Evolutionary conservation across 164 flowering plant genomes (phyloP).

Genomic region (Sextonia rubra): DNA sequence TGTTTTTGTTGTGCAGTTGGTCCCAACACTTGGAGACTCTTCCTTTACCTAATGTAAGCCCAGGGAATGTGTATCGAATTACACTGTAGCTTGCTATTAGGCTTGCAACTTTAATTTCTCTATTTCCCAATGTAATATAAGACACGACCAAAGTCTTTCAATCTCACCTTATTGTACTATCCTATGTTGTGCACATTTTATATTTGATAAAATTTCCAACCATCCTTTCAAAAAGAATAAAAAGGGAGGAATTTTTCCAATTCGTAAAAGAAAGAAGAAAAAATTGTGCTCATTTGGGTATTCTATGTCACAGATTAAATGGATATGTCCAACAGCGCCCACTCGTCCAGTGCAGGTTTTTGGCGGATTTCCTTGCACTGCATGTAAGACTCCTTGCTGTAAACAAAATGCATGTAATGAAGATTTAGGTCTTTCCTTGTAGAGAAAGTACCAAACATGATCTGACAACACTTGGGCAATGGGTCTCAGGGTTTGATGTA

Average conservation of each 20-base stretch:
- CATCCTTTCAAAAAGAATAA: not conserved
- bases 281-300: too few relatives aligned
- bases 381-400: conserved; percentile 43
- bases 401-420: not conserved
- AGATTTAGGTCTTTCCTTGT: not conserved
- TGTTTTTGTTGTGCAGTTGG: conserved; percentile 52
- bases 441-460: not conserved
- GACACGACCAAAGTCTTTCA: not conserved
- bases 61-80: conserved; percentile 1
- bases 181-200: not conserved
- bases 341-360: conserved; percentile 46
- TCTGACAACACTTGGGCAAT: not conserved
- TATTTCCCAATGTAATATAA: not conserved
- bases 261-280: too few relatives aligned
- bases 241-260: too few relatives aligned
- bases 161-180: not conserved
- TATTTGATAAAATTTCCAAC: too few relatives aligned
- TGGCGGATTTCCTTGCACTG: conserved; percentile 70
- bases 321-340: conserved; percentile 72
- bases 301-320: conserved; percentile 41
- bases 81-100: not conserved
- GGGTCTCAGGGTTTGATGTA: conserved; percentile 76
- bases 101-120: not conserved
- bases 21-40: conserved; percentile 66
- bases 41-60: conserved; percentile 73